phyloP scores from a whole-genome alignment of 352 stramenopile species.

The Nothophytophthora sp. region DNA sequence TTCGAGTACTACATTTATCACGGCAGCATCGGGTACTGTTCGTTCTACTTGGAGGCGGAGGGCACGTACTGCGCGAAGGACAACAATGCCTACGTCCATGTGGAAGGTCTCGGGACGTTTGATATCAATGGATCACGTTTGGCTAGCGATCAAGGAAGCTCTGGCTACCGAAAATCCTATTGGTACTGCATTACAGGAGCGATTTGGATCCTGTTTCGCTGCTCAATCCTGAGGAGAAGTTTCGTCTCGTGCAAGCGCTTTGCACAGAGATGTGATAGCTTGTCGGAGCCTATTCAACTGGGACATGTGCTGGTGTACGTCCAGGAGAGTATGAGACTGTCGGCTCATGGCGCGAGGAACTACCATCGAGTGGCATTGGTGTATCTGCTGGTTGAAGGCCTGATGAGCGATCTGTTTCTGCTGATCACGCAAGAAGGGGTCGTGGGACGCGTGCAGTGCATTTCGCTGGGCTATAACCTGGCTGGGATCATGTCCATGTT shows the following conservation, averaged over 20 bases:
- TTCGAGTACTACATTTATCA: slow-evolving; percentile 22
- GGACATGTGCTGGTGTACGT: slow-evolving; percentile 19
- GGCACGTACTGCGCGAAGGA: slow-evolving; percentile 4
- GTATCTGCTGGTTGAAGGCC: slow-evolving; percentile 20
- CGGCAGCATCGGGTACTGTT: slow-evolving; percentile 13
- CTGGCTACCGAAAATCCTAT: slow-evolving; percentile 11
- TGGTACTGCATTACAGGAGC: slow-evolving; percentile 11
- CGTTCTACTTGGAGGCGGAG: slow-evolving; percentile 11
- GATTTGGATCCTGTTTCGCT: slow-evolving; percentile 6
- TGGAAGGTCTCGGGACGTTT: slow-evolving; percentile 8
- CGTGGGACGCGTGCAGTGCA: slow-evolving; percentile 11
- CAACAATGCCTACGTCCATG: slow-evolving; percentile 11
- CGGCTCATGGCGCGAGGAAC: slow-evolving; percentile 23
- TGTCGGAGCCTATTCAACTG: slow-evolving; percentile 3
- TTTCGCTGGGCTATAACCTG: slow-evolving; percentile 31
- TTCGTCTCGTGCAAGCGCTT: slow-evolving; percentile 14
- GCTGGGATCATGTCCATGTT: slow-evolving; percentile 16
- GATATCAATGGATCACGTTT: slow-evolving; percentile 8
- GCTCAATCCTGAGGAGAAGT: slow-evolving; percentile 9
- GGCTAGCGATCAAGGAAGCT: slow-evolving; percentile 1
- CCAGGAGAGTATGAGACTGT: slow-evolving; percentile 21
- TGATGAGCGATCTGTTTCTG: slow-evolving; percentile 30
- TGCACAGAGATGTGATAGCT: neutral
- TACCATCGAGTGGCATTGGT: slow-evolving; percentile 17
- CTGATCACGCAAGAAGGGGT: slow-evolving; percentile 19